Base-by-base conservation (phyloP, 768 basidiomycete species). In the Cystobasidium ongulense region DNA sequence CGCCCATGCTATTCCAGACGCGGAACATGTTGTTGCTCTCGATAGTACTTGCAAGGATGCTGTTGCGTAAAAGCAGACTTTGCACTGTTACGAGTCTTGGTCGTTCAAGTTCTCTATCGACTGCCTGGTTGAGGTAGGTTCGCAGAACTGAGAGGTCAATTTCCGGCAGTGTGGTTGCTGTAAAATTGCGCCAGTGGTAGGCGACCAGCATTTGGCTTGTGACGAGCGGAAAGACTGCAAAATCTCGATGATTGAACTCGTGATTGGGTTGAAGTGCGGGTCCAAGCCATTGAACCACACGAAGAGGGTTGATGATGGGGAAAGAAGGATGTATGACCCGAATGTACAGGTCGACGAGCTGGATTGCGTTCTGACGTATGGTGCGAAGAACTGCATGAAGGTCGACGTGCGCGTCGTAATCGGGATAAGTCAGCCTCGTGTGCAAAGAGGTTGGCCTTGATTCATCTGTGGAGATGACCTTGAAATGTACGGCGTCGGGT, bases 1-100 rank as follows among this genome's bases (percentile, higher is more conserved):
- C 23, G 18, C 50, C 68, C 68, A 71, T 53, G 4, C 46, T 50
- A 21, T 50, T 53, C 68, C 68, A 71, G n/a, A 54, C 52, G 35
- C 53, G 46, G 31, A 39, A 54, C 35, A 72, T 27, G 23, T 39
- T 72, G 8, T 13, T 17, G 8, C 21, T 62, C 25, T 35, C 36
- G 2, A 64, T 7, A 25, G 36, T 64, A 23, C 63, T 35, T 15
- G 23, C 63, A 2, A 64, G 35, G 15, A 64, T 36, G 15, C 36
- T 43, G 29, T 36, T 25, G 7, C 63, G 35, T 23, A 64, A 25
- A 1, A 64, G 63, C 31, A 64, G 63, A 64, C 63, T 41, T 64
- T 64, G 63, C 8, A 64, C 38, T 27, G 63, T 64, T 17, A 64
- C 63, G 4, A 64, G 63, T 36, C 63, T 8, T 13, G 63, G 63